Conservation (phyloP, 352 stramenopile species). For the Thraustotheca clavata region DNA sequence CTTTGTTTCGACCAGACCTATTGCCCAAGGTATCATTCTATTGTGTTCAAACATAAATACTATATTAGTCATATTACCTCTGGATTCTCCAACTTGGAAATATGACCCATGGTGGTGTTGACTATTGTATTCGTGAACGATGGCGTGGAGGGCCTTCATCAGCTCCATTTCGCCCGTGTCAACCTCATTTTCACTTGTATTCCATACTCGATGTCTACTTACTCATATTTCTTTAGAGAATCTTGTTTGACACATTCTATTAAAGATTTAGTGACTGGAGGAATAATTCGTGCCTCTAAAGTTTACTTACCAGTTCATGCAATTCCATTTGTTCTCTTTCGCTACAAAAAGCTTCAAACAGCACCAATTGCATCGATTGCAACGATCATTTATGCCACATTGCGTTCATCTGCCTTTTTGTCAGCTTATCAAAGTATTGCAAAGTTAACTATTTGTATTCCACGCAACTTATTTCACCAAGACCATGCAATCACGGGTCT, state of each 20-base stretch:
- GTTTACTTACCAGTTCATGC: conserved; percentile 79
- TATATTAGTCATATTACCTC: conserved; percentile 40
- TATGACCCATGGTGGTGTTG: conserved; percentile 62
- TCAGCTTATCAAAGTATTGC: conserved; percentile 73
- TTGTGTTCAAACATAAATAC: not conserved
- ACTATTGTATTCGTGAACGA: conserved; percentile 55
- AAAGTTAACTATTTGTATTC: conserved; percentile 62
- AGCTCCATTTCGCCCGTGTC: conserved; percentile 51
- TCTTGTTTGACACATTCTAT: conserved; percentile 71
- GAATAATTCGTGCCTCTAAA: conserved; percentile 55
- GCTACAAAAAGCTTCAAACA: conserved; percentile 44
- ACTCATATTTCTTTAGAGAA: conserved; percentile 32
- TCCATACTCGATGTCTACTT: not conserved
- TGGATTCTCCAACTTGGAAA: conserved; percentile 69
- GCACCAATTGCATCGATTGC: conserved; percentile 39
- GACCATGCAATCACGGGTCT: conserved; percentile 42
- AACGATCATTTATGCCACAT: conserved; percentile 47
- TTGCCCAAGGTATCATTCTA: conserved; percentile 67
- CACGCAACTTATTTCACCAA: conserved; percentile 60
- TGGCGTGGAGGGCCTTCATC: conserved; percentile 38
- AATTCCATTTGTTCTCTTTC: conserved; percentile 66
- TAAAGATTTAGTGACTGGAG: conserved; percentile 58
- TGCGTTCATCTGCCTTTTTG: conserved; percentile 75
- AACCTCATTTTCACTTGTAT: conserved; percentile 84
- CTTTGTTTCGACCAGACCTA: conserved; percentile 53